Evolutionary conservation across 495 filamentous ascomycete genomes (phyloP).

Genomic region (Darksidea phi): DNA sequence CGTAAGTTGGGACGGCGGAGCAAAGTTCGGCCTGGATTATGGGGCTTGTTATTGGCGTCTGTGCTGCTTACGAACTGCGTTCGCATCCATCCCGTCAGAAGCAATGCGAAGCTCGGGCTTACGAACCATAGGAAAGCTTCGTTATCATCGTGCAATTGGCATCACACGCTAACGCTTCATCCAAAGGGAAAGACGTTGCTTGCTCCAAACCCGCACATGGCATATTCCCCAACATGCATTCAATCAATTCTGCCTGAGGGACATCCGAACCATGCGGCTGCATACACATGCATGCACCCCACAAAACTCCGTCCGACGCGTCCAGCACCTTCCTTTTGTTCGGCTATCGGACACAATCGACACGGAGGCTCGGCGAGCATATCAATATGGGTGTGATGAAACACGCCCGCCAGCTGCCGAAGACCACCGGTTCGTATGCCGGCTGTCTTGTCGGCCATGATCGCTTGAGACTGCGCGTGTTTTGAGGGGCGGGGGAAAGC

Average conservation of each 20-base stretch:
- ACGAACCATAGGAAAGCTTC: too few relatives aligned
- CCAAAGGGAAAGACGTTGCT: background rate
- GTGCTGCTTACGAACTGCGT: constrained; percentile 13
- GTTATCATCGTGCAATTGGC: too few relatives aligned
- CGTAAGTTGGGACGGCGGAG: background rate
- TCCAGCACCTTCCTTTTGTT: background rate
- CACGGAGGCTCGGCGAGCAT: too few relatives aligned
- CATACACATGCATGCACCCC: background rate
- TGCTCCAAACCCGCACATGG: background rate
- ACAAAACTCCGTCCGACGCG: background rate
- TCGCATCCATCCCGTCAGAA: too few relatives aligned
- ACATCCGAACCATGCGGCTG: background rate
- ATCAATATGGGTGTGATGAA: constrained; percentile 1
- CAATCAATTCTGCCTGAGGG: background rate
- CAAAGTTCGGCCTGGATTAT: background rate
- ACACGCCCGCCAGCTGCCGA: background rate
- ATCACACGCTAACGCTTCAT: too few relatives aligned
- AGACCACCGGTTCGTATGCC: constrained; percentile 14
- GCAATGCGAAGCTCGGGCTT: too few relatives aligned
- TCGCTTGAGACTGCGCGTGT: constrained; percentile 10
- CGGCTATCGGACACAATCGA: constrained; percentile 7
- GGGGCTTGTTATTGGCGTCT: background rate
- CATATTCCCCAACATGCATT: background rate
- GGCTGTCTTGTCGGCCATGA: constrained; percentile 2
- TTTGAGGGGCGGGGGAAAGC: background rate